Conservation (phyloP, 2,329 filamentous ascomycete genomes). For the Ceratocystis cacaofunesta region DNA sequence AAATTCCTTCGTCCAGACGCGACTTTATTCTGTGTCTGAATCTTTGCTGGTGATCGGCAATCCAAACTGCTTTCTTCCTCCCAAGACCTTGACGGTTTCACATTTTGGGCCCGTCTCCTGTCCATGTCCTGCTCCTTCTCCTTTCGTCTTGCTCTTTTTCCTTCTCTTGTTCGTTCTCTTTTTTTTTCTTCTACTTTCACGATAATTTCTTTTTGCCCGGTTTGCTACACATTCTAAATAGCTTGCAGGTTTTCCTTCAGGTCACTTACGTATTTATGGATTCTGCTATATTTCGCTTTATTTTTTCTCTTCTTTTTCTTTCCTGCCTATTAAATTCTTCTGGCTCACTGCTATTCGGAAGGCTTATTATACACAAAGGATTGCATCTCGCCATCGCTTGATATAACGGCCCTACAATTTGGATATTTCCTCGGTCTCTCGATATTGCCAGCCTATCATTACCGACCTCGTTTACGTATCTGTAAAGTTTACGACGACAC, state of each 20-base stretch:
- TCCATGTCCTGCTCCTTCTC: background rate
- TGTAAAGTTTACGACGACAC: no score
- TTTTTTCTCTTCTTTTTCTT: background rate
- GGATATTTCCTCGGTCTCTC: no score
- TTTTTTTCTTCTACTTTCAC: background rate
- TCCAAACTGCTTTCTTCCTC: background rate
- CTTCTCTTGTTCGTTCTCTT: background rate
- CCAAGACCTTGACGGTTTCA: slow-evolving; percentile 5
- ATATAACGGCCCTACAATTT: no score
- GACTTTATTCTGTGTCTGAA: background rate
- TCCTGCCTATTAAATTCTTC: background rate
- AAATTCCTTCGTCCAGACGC: background rate
- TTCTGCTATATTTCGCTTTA: background rate
- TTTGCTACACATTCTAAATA: background rate
- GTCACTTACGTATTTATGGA: background rate
- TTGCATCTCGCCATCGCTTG: no score
- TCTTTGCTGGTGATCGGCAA: background rate
- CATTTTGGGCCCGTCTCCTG: slow-evolving; percentile 1
- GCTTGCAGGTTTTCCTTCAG: no score
- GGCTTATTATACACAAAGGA: no score
- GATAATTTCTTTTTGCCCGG: background rate
- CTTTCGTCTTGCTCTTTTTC: background rate
- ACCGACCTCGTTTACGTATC: no score
- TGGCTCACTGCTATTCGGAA: background rate
- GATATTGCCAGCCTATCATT: no score